These are phyloP conservation scores for Seiridium cupressi DNA, from an alignment of 2,329 filamentous ascomycete genomes.

Conservation along the genomic window DNA sequence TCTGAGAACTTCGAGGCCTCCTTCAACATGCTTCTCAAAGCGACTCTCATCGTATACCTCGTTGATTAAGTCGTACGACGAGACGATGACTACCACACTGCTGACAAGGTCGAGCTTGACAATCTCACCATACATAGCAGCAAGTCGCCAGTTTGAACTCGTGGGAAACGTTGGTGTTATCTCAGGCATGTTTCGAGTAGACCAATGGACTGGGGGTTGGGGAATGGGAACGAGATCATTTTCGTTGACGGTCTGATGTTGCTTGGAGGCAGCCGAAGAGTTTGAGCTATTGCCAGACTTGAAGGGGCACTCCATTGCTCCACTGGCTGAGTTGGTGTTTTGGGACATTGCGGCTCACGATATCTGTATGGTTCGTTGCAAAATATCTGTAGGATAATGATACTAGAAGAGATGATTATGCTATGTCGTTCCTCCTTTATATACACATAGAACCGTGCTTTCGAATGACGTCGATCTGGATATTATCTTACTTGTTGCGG, in stretches of 20 bases:
- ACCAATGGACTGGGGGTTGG: not conserved
- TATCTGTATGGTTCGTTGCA: not conserved
- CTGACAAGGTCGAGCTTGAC: constrained; percentile 2
- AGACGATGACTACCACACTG: not conserved
- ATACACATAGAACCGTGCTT: not conserved
- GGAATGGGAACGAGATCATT: constrained; percentile 1
- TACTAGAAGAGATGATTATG: not conserved
- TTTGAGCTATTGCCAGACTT: not conserved
- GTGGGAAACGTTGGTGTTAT: not conserved
- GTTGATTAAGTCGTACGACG: not conserved
- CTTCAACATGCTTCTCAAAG: not conserved
- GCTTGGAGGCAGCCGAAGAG: not conserved
- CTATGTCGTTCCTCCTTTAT: not conserved
- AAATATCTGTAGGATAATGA: not conserved
- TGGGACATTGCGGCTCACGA: not conserved
- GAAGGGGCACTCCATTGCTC: not conserved
- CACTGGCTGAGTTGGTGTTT: not conserved
- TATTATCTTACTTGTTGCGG: not conserved
- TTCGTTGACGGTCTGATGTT: not conserved
- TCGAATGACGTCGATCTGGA: not conserved
- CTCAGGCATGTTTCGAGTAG: not conserved
- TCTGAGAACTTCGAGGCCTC: not conserved
- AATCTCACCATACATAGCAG: constrained; percentile 2
- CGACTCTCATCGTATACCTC: constrained; percentile 1
- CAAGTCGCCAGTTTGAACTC: not conserved